phyloP scores from a whole-genome alignment of 1,139 yeast species.

The Blastobotrys malaysiensis region DNA sequence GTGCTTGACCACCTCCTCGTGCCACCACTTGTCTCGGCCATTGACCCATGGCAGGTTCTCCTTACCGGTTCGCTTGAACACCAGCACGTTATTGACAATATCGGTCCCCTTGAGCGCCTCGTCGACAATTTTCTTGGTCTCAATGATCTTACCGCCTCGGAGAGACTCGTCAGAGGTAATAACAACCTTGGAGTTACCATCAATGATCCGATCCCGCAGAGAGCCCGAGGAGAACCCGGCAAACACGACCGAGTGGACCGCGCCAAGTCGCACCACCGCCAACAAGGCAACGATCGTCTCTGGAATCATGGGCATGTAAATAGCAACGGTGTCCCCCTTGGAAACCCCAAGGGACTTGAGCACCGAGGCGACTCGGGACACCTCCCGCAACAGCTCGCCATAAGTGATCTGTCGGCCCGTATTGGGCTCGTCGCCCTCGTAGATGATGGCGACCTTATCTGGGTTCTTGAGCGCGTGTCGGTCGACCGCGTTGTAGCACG shows the following conservation, averaged over 20 bases:
- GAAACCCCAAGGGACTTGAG: conserved; percentile 79
- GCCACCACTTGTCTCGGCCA: conserved; percentile 94
- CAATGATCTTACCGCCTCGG: conserved; percentile 91
- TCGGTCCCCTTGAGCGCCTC: conserved; percentile 83
- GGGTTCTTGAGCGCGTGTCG: conserved; percentile 89
- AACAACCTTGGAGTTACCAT: conserved; percentile 82
- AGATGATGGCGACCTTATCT: conserved; percentile 76
- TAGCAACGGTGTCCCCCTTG: conserved; percentile 95
- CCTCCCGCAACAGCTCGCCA: conserved; percentile 81
- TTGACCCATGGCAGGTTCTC: conserved; percentile 56
- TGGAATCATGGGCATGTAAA: conserved; percentile 95
- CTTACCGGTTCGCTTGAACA: conserved; percentile 80
- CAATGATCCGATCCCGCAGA: conserved; percentile 81
- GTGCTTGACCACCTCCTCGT: conserved; percentile 74
- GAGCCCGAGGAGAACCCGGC: conserved; percentile 98
- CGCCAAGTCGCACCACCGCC: conserved; percentile 93
- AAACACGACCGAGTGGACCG: conserved; percentile 91
- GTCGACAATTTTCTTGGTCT: conserved; percentile 90
- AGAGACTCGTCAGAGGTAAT: conserved; percentile 95
- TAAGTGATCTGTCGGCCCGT: conserved; percentile 69
- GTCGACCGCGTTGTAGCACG: conserved; percentile 93
- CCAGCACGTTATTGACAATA: conserved; percentile 73
- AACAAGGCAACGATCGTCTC: conserved; percentile 92
- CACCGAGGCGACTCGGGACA: conserved; percentile 83
- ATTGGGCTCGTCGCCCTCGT: conserved; percentile 89